Percentiles rank a stretch among this genome's conserved stretches.
Evolutionary conservation across 2,329 filamentous ascomycete species (phyloP).

Genomic region (Phaeoacremonium minimum): DNA sequence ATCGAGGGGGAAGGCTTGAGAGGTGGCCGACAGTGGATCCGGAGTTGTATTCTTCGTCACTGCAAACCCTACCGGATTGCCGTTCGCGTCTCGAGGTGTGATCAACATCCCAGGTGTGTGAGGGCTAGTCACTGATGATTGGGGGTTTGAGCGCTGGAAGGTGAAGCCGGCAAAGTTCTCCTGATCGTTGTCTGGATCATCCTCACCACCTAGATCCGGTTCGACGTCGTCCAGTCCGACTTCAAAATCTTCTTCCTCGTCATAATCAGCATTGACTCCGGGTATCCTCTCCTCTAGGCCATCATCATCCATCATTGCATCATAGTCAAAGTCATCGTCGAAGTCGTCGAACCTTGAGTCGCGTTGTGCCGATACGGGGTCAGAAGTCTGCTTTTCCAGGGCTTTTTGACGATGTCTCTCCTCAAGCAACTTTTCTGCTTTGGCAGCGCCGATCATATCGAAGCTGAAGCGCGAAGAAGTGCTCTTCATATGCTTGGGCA

Average conservation of each 20-base stretch:
- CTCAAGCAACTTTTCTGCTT: constrained; percentile 65
- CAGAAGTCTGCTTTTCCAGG: constrained; percentile 50
- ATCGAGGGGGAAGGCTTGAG: constrained; percentile 13
- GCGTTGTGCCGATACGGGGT: constrained; percentile 27
- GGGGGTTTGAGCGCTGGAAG: constrained; percentile 50
- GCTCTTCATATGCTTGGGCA: constrained; percentile 67
- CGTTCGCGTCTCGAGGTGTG: constrained; percentile 52
- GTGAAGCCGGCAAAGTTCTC: constrained; percentile 58
- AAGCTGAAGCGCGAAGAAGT: constrained; percentile 79
- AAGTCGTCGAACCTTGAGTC: constrained; percentile 59
- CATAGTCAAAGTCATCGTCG: constrained; percentile 60
- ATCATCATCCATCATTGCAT: constrained; percentile 62
- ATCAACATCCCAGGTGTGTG: constrained; percentile 36
- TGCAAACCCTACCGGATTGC: constrained; percentile 54
- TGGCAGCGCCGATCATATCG: constrained; percentile 69
- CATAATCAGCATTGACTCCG: constrained; percentile 44
- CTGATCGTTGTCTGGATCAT: constrained; percentile 51
- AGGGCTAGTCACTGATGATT: constrained; percentile 47
- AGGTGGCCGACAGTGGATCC: constrained; percentile 14
- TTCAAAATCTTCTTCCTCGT: constrained; percentile 20
- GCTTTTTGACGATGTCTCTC: constrained; percentile 67
- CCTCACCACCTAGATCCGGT: constrained; percentile 19
- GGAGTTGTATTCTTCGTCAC: constrained; percentile 40
- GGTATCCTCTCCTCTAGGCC: constrained; percentile 65
- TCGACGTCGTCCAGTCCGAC: constrained; percentile 15